Evolutionary conservation across 108 stramenopile genomes (phyloP), one percentile per base, ranked within the genome.

Genomic region (Parietichytrium sp.): DNA sequence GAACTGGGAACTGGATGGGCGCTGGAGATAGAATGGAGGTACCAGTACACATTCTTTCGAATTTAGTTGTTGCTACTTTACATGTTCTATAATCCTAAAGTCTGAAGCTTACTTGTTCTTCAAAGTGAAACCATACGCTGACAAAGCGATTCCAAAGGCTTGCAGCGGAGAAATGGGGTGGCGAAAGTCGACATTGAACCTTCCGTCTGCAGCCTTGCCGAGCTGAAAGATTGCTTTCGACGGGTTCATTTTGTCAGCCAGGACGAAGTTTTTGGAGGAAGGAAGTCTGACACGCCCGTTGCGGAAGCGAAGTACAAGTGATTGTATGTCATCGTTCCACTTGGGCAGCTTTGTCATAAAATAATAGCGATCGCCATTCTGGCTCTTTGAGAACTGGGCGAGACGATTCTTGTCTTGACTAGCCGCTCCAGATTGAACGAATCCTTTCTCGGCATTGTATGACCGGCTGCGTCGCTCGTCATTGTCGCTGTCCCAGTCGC

Each of bases 61-160:
- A n/a, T n/a, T n/a, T n/a, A n/a, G n/a, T n/a, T n/a, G n/a, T n/a
- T n/a, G n/a, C n/a, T n/a, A n/a, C n/a, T n/a, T n/a, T n/a, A n/a
- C n/a, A n/a, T n/a, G n/a, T n/a, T n/a, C n/a, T n/a, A n/a, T n/a
- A n/a, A n/a, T n/a, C n/a, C n/a, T n/a, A n/a, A n/a, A n/a, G n/a
- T n/a, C n/a, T n/a, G n/a, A n/a, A n/a, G n/a, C n/a, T n/a, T n/a
- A n/a, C n/a, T 78, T 51, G 31, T 27, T 49, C 51, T 79, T 79
- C 2, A 29, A 15, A 6, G 47, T 49, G 53, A 84, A 79, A 12
- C 61, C 61, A 27, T 72, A 72, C 16, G 79, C 52, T 23, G 77
- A n/a, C 33, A 84, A 47, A 16, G 83, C 83, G 53, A 84, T 80
- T 31, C 53, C 83, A 80, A 84, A 84, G 20, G 83, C 83, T 54